Evolutionary conservation across 176 grass and related monocot genomes (phyloP).

Genomic region (Oropetium thomaeum): DNA sequence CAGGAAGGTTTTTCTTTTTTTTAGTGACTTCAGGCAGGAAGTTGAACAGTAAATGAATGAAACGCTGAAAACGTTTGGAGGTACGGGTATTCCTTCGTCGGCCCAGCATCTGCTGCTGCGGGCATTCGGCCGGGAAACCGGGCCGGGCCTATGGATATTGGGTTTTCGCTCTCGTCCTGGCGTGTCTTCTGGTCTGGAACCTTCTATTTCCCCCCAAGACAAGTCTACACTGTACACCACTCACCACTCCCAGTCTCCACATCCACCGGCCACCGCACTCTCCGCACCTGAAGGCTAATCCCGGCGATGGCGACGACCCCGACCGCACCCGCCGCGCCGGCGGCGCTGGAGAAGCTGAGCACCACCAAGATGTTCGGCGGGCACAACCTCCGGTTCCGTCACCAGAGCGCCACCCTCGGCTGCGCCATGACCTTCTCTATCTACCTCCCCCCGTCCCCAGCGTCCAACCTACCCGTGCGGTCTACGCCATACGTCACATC

Average conservation of each 20-base stretch:
- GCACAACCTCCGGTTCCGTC: slow-evolving; percentile 71
- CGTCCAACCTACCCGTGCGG: slow-evolving; percentile 58
- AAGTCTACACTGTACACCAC: not conserved
- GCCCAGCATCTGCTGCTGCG: not conserved
- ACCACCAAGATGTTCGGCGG: slow-evolving; percentile 91
- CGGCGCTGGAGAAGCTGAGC: slow-evolving; percentile 64
- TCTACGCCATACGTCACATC: not conserved
- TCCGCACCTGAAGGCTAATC: slow-evolving; percentile 26
- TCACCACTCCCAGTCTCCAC: not conserved
- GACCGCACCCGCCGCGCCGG: slow-evolving; percentile 25
- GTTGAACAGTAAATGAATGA: too few relatives aligned
- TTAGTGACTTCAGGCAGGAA: too few relatives aligned
- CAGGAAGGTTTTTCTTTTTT: too few relatives aligned
- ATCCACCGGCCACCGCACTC: not conserved
- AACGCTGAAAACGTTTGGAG: too few relatives aligned
- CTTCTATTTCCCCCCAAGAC: not conserved
- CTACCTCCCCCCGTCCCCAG: slow-evolving; percentile 60
- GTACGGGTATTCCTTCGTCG: too few relatives aligned
- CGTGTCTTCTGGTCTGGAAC: not conserved
- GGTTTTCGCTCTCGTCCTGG: not conserved
- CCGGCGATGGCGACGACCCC: slow-evolving; percentile 28
- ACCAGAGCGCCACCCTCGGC: slow-evolving; percentile 79
- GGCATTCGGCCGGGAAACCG: not conserved
- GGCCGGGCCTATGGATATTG: not conserved
- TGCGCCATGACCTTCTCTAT: slow-evolving; percentile 97